These are phyloP conservation scores for Pyrenophora seminiperda DNA, from an alignment of 2,329 filamentous ascomycete genomes.

Conservation along the genomic window DNA sequence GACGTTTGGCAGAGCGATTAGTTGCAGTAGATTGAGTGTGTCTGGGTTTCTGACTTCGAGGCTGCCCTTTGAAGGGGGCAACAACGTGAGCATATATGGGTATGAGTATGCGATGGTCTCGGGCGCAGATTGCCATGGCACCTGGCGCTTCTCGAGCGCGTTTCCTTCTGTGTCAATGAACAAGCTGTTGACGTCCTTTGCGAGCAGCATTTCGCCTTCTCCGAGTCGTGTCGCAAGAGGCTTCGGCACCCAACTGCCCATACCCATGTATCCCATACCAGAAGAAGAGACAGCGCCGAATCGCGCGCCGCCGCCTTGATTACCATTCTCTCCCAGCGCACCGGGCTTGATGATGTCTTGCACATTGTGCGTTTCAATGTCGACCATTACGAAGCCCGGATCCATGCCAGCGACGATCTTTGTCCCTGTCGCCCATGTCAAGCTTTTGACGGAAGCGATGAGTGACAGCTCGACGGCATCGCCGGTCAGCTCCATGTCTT, in stretches of 20 bases:
- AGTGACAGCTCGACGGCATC: constrained; percentile 78
- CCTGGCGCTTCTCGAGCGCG: constrained; percentile 78
- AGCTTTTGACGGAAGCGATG: constrained; percentile 80
- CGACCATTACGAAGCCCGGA: constrained; percentile 85
- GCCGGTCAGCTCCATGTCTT: constrained; percentile 82
- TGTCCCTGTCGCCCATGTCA: constrained; percentile 89
- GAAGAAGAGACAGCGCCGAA: constrained; percentile 83
- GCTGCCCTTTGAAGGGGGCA: constrained; percentile 79
- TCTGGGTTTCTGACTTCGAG: constrained; percentile 92
- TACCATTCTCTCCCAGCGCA: constrained; percentile 67
- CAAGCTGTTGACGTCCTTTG: constrained; percentile 95
- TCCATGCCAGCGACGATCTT: constrained; percentile 90
- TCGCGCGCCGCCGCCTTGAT: constrained; percentile 69
- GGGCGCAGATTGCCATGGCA: constrained; percentile 89
- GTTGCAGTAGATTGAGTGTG: constrained; percentile 87
- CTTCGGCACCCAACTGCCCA: constrained; percentile 88
- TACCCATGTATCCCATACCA: constrained; percentile 95
- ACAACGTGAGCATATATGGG: constrained; percentile 88
- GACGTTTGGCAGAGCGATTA: constrained; percentile 78
- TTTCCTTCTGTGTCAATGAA: constrained; percentile 88
- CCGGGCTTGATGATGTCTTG: constrained; percentile 81
- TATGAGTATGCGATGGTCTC: constrained; percentile 96
- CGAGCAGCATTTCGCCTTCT: constrained; percentile 85
- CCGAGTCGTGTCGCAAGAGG: constrained; percentile 82
- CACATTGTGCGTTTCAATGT: constrained; percentile 74